Evolutionary conservation across 1,284 basidiomycete genomes (phyloP).

Genomic region (Lentinula novae-zelandiae): DNA sequence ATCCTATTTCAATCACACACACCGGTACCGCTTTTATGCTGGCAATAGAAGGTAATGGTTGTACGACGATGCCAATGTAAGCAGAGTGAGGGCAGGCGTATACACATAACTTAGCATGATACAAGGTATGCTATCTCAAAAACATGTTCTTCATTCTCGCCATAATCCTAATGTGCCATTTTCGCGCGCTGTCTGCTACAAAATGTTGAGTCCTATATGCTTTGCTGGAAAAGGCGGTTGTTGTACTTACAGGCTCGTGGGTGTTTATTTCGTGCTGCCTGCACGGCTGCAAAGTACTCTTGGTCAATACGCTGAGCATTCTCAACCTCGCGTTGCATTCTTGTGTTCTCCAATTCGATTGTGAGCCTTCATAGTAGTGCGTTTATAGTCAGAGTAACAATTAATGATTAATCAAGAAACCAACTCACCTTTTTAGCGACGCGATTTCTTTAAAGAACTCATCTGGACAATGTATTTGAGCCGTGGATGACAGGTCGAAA

Average conservation of each 20-base stretch:
- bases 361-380: background rate
- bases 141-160: background rate
- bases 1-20: too few species aligned
- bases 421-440: background rate
- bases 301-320: slow-evolving; percentile 3
- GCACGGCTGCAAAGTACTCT: background rate
- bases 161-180: background rate
- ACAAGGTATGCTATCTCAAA: background rate
- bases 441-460: slow-evolving; percentile 4
- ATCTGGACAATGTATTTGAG: background rate
- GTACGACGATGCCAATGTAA: too few species aligned
- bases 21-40: too few species aligned
- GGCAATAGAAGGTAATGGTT: too few species aligned
- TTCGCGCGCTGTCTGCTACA: background rate
- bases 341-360: background rate
- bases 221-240: background rate
- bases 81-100: too few species aligned
- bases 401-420: background rate
- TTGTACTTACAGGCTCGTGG: background rate
- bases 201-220: background rate
- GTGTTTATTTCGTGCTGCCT: background rate
- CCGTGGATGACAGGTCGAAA: background rate
- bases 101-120: too few species aligned
- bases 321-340: background rate
- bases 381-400: background rate